Evolutionary conservation across 2,329 filamentous ascomycete species (phyloP), one percentile per base, ranked within the genome.

Genomic region (Ramichloridium luteum): DNA sequence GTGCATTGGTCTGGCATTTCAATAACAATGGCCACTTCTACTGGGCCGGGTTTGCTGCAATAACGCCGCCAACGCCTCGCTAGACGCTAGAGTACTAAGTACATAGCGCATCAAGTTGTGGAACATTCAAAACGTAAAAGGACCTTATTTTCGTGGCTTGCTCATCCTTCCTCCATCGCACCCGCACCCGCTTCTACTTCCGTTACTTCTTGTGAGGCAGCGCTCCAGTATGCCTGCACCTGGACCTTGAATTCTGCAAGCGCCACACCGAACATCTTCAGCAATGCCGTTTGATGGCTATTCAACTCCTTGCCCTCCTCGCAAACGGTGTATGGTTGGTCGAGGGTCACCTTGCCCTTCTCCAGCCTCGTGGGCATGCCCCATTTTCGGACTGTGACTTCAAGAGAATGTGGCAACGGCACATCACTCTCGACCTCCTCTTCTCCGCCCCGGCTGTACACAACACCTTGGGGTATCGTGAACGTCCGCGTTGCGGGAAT

Each of bases 231-330:
- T 9, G 85, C 86, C 57, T 80, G 63, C 44, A 93, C 62, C 50
- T 75, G 70, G 36, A 98, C 76, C 56, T 70, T 77, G 64, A 98
- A 98, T 63, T 96, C 85, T 36, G 84, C 82, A 60, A 90, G 74
- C 41, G 81, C 83, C 35, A 94, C 74, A 32, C 84, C 80, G 61
- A 98, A 96, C 50, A 93, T 68, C 72, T 96, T 96, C 59, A 98
- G 60, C 53, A 98, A 63, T 43, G 85, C 79, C 35, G 90, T 94
- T 69, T 98, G 90, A 48, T 88, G 72, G 45, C 81, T 86, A 59
- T 94, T 86, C 45, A 98, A 62, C 27, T 75, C 69, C 53, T 94
- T 74, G 8, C 88, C 90, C 58, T 85, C 77, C 50, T 75, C 76
- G 63, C 88, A 96, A 30, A 98, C 75, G 6, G 69, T 69, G 55